phyloP scores from a whole-genome alignment of 2,329 filamentous ascomycete species.

The Aspergillus sp. region DNA sequence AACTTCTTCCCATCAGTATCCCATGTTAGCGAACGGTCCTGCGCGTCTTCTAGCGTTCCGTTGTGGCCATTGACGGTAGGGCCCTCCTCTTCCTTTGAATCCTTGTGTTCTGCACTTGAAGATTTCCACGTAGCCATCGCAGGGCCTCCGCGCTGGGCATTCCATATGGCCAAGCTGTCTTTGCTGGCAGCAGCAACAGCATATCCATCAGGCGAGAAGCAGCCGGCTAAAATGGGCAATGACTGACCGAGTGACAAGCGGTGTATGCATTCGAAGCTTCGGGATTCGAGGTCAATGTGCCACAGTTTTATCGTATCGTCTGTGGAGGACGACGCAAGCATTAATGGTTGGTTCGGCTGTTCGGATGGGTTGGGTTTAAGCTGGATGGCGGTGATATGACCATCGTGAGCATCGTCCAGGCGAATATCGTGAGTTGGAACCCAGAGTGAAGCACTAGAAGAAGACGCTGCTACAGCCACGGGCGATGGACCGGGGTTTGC shows the following conservation, averaged over 20 bases:
- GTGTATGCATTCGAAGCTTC: constrained; percentile 38
- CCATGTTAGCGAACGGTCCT: constrained; percentile 50
- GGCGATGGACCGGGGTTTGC: constrained; percentile 27
- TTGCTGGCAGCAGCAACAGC: constrained; percentile 46
- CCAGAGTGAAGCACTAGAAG: constrained; percentile 41
- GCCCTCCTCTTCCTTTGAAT: constrained; percentile 33
- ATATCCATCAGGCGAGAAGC: constrained; percentile 50
- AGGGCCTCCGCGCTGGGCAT: constrained; percentile 44
- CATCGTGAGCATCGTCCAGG: constrained; percentile 41
- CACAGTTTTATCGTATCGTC: constrained; percentile 48
- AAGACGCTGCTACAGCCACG: constrained; percentile 42
- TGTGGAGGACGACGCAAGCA: constrained; percentile 46
- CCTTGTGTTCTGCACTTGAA: constrained; percentile 30
- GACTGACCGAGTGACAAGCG: constrained; percentile 36
- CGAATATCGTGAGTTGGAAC: constrained; percentile 45
- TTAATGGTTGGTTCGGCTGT: constrained; percentile 25
- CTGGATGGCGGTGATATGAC: constrained; percentile 45
- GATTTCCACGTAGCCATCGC: constrained; percentile 43
- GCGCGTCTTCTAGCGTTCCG: constrained; percentile 24
- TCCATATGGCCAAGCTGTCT: constrained; percentile 48
- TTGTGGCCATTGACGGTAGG: constrained; percentile 38
- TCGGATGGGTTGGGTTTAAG: constrained; percentile 31
- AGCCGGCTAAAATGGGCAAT: constrained; percentile 40
- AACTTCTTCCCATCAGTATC: constrained; percentile 55
- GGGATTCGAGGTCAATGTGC: constrained; percentile 40